Evolutionary conservation across 1,139 yeast species (phyloP), one percentile per base, ranked within the genome.

Genomic region (Blastobotrys serpentis): DNA sequence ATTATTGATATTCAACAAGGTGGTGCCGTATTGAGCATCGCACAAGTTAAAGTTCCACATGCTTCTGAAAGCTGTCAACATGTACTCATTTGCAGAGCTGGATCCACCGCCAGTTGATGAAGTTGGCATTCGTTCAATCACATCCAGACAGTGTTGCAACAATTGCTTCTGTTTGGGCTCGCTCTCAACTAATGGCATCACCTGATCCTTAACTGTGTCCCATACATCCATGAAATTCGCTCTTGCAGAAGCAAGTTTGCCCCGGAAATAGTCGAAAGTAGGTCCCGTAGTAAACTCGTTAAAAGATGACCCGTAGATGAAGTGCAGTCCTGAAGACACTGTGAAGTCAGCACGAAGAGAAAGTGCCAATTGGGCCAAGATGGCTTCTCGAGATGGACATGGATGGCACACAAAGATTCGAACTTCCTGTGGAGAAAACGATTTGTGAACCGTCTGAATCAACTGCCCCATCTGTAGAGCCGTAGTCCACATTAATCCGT

Each of bases 21-120:
- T 60, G 13, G 69, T 57, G 2, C 83, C 83, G 43, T 70, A 68
- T 17, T 70, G 65, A n/a, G 71, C 69, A 61, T 84, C 92, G 59
- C 89, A 80, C 45, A 85, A 67, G 59, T 84, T 84, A 61, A 82
- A 83, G 63, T 85, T 88, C 94, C 94, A 85, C 54, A 82, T 73
- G 60, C 83, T 82, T 57, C 82, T 82, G 63, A 81, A 84, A 1
- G 87, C 81, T 14, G 78, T 71, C 59, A 78, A 78, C 57, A 81
- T 78, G 46, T 77, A 69, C 56, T 81, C 86, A 46, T 59, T 60
- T 56, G 51, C 64, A 53, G 56, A 60, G 59, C 43, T 65, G 56
- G 52, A 61, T 50, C 47, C 65, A 42, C 55, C 63, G 59, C 53
- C 67, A 49, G 60, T 56, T 25, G 60, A 52, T 22, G 81, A 72